A percentile compares a stretch with the other conserved stretches of the same genome.
phyloP scores from a whole-genome alignment of 805 yeast genomes.

The Suhomyces sp. region DNA sequence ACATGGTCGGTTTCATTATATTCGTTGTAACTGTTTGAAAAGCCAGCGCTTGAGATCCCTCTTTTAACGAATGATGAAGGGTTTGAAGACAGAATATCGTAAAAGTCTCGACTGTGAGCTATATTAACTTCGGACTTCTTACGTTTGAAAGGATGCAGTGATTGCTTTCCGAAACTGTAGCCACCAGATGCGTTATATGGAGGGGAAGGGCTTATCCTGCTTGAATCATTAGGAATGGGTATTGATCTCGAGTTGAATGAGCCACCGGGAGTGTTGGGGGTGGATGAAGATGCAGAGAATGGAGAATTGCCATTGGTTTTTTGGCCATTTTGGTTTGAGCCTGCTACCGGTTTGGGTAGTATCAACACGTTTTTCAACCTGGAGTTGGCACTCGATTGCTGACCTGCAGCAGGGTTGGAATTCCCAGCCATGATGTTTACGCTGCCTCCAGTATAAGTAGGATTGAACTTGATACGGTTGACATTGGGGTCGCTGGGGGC shows the following conservation, averaged over 20 bases:
- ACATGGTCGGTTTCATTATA: background rate
- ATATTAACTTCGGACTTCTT: slow-evolving; percentile 38
- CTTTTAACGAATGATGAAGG: slow-evolving; percentile 20
- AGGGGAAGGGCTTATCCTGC: slow-evolving; percentile 20
- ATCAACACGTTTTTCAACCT: slow-evolving; percentile 39
- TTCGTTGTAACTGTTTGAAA: slow-evolving; percentile 8
- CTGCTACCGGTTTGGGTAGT: slow-evolving; percentile 35
- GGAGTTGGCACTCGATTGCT: slow-evolving; percentile 3
- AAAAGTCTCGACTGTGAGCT: slow-evolving; percentile 11
- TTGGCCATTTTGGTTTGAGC: slow-evolving; percentile 3
- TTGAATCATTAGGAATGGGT: slow-evolving; percentile 24
- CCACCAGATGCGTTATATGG: slow-evolving; percentile 17
- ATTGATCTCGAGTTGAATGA: slow-evolving; percentile 22
- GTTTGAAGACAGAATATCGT: slow-evolving; percentile 9
- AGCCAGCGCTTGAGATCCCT: slow-evolving; percentile 10
- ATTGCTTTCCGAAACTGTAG: background rate
- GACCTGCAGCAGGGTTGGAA: background rate
- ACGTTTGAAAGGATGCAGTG: slow-evolving; percentile 36
- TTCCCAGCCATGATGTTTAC: background rate
- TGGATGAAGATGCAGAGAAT: slow-evolving; percentile 8
- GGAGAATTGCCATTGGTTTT: slow-evolving; percentile 1
- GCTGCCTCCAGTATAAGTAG: slow-evolving; percentile 2
- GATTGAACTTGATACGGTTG: slow-evolving; percentile 7
- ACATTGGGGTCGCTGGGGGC: slow-evolving; percentile 2
- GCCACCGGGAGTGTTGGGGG: slow-evolving; percentile 14